A percentile compares a stretch with the other conserved stretches of the same genome.
Conservation (phyloP, 2,329 filamentous ascomycete species). For the Cercospora sp. region DNA sequence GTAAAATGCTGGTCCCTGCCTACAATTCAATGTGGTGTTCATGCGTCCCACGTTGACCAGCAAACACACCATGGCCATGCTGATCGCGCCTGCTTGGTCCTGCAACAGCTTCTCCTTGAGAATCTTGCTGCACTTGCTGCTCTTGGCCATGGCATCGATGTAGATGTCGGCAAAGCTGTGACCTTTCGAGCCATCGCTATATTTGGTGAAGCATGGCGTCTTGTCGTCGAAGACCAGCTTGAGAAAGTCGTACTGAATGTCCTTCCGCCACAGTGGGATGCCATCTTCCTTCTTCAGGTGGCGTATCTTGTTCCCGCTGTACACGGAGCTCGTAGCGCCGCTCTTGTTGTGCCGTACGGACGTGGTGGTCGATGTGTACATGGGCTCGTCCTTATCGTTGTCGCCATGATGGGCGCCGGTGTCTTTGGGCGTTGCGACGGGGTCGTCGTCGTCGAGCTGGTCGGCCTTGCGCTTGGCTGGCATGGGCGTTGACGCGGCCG, state of each 20-base stretch:
- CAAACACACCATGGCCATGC: slow-evolving; percentile 99
- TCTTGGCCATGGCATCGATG: slow-evolving; percentile 97
- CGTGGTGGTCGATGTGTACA: slow-evolving; percentile 53
- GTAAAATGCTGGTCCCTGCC: slow-evolving; percentile 36
- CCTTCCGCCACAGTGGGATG: slow-evolving; percentile 80
- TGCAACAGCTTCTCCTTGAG: slow-evolving; percentile 93
- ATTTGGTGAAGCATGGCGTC: slow-evolving; percentile 80
- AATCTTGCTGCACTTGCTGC: slow-evolving; percentile 98
- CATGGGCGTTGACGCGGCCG: slow-evolving; percentile 18
- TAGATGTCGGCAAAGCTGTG: slow-evolving; percentile 89
- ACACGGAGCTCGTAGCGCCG: slow-evolving; percentile 65
- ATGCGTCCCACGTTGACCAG: slow-evolving; percentile 96
- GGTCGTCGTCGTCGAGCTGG: slow-evolving; percentile 25
- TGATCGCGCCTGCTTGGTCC: slow-evolving; percentile 87
- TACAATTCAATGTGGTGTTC: slow-evolving; percentile 98
- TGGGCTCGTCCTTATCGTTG: slow-evolving; percentile 30
- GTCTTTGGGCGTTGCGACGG: slow-evolving; percentile 20
- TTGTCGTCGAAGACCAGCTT: slow-evolving; percentile 77
- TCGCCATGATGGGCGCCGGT: slow-evolving; percentile 11
- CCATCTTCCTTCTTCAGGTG: slow-evolving; percentile 89
- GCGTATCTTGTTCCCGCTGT: slow-evolving; percentile 73
- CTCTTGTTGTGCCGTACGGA: slow-evolving; percentile 63
- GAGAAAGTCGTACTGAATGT: slow-evolving; percentile 87
- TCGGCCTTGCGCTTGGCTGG: slow-evolving; percentile 27
- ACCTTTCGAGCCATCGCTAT: slow-evolving; percentile 77